Conservation (phyloP, 805 yeast species). For the Candida dajiaensis region DNA sequence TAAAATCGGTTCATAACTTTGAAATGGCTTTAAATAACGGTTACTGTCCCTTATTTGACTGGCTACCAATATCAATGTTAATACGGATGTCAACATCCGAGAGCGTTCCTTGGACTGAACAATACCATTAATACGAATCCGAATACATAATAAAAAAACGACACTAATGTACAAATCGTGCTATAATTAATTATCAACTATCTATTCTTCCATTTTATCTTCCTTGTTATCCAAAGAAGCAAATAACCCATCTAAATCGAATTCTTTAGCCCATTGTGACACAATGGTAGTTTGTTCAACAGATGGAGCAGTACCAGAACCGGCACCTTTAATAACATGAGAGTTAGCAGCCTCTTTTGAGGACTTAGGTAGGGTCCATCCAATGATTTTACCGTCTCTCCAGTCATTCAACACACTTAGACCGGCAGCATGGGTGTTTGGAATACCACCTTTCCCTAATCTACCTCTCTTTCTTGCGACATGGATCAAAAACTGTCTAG, state of each 20-base stretch:
- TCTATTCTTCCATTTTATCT: slow-evolving; percentile 15
- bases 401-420: slow-evolving; percentile 81
- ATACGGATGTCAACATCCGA: too few species aligned
- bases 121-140: too few species aligned
- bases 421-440: slow-evolving; percentile 84
- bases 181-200: not conserved
- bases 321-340: slow-evolving; percentile 21
- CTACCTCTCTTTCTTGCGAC: slow-evolving; percentile 92
- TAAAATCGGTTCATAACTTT: too few species aligned
- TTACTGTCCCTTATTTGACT: too few species aligned
- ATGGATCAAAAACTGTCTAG: slow-evolving; percentile 83
- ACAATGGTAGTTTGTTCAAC: slow-evolving; percentile 67
- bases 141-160: too few species aligned
- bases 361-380: slow-evolving; percentile 79
- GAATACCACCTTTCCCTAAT: slow-evolving; percentile 87
- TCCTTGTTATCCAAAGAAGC: slow-evolving; percentile 31
- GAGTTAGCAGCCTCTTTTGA: slow-evolving; percentile 36
- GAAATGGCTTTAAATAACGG: too few species aligned
- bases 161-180: slow-evolving; percentile 1
- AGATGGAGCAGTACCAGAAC: slow-evolving; percentile 30
- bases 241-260: slow-evolving; percentile 82
- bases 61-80: too few species aligned
- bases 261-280: slow-evolving; percentile 87
- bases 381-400: slow-evolving; percentile 92
- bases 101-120: too few species aligned